Evolutionary conservation across 148 eudicot genomes (phyloP).

Genomic region (Rhododendron ovatum): DNA sequence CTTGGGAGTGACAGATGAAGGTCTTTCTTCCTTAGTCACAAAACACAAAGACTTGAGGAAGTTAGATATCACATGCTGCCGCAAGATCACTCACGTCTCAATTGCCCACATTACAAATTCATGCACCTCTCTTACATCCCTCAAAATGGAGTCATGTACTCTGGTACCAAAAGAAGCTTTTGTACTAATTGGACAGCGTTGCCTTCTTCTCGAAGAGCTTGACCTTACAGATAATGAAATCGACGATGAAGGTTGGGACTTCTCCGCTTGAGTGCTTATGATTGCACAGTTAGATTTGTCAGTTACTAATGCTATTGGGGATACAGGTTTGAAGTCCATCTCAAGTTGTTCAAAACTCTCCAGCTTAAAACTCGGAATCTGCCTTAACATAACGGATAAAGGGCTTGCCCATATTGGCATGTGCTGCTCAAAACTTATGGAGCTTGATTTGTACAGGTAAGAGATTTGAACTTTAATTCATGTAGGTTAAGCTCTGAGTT

Average conservation of each 20-base stretch:
- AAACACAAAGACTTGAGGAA: slow-evolving; percentile 64
- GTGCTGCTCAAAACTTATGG: slow-evolving; percentile 67
- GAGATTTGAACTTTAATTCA: slow-evolving; percentile 6
- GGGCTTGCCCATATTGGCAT: slow-evolving; percentile 66
- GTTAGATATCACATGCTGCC: slow-evolving; percentile 87
- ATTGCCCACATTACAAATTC: slow-evolving; percentile 59
- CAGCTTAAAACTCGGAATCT: slow-evolving; percentile 75
- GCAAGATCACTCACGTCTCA: slow-evolving; percentile 65
- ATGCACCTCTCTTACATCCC: slow-evolving; percentile 60
- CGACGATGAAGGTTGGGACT: slow-evolving; percentile 67
- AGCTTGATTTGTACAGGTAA: slow-evolving; percentile 88
- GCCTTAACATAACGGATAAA: slow-evolving; percentile 68
- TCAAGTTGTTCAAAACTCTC: slow-evolving; percentile 66
- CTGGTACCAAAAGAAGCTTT: slow-evolving; percentile 72
- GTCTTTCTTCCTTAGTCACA: slow-evolving; percentile 65
- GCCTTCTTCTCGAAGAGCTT: slow-evolving; percentile 79
- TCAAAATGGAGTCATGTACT: slow-evolving; percentile 81
- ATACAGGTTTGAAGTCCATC: slow-evolving; percentile 72
- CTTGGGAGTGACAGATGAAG: slow-evolving; percentile 80
- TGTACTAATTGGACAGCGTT: slow-evolving; percentile 69
- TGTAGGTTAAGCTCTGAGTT: not conserved
- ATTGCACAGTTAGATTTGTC: not conserved
- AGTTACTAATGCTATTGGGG: slow-evolving; percentile 6
- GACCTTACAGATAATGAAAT: slow-evolving; percentile 88
- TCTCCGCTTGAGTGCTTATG: slow-evolving; percentile 3